Percentiles rank a stretch among this genome's conserved stretches.
Conservation (phyloP, 306 rosid species). For the Cicer bijugum region DNA sequence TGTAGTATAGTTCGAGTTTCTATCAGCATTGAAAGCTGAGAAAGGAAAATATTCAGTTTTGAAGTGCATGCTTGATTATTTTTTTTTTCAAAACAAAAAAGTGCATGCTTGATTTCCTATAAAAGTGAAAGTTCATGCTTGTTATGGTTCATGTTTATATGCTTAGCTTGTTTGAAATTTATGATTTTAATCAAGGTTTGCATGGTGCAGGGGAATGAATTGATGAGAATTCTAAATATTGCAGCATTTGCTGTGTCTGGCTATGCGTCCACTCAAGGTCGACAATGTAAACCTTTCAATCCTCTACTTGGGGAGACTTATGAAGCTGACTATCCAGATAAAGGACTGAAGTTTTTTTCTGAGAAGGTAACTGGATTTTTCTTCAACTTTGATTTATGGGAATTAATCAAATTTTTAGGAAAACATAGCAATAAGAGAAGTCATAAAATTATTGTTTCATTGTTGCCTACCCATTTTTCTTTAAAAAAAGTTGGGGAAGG, state of each 20-base stretch:
- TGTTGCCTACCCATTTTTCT: background rate
- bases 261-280: slow-evolving; percentile 96
- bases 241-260: slow-evolving; percentile 99
- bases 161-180: slow-evolving; percentile 40
- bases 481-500: no score
- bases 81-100: background rate
- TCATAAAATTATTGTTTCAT: slow-evolving; percentile 32
- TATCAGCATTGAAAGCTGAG: slow-evolving; percentile 32
- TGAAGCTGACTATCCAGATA: slow-evolving; percentile 97
- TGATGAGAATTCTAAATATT: slow-evolving; percentile 88
- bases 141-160: slow-evolving; percentile 31
- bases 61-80: slow-evolving; percentile 20
- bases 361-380: slow-evolving; percentile 69
- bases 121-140: slow-evolving; percentile 17
- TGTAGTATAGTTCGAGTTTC: slow-evolving; percentile 16
- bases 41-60: slow-evolving; percentile 28
- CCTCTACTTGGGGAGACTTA: slow-evolving; percentile 98
- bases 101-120: background rate
- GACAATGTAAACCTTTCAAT: slow-evolving; percentile 98
- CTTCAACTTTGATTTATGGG: slow-evolving; percentile 27
- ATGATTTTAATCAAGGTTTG: slow-evolving; percentile 47
- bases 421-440: slow-evolving; percentile 7
- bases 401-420: slow-evolving; percentile 11
- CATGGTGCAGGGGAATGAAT: slow-evolving; percentile 86
- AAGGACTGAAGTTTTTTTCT: slow-evolving; percentile 88